These are phyloP conservation scores for Zygosaccharomyces gambellarensis DNA, from an alignment of 805 yeast genomes.

Conservation along the genomic window DNA sequence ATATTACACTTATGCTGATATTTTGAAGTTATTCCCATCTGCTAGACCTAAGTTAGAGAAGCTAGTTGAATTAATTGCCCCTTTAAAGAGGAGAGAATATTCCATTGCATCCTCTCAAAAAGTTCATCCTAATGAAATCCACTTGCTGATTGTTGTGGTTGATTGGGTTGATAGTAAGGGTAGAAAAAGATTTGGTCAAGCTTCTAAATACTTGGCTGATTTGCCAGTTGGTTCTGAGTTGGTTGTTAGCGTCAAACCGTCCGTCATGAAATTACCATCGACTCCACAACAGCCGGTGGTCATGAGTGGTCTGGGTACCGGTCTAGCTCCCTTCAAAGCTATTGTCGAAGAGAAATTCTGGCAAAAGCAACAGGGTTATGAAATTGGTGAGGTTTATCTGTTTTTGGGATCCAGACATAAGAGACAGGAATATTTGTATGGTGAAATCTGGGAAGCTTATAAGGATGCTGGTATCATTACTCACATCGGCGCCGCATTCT, in stretches of 20 bases:
- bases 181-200: constrained; percentile 85
- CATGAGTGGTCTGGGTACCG: constrained; percentile 97
- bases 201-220: constrained; percentile 85
- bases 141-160: constrained; percentile 87
- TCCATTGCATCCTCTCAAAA: constrained; percentile 96
- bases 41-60: constrained; percentile 74
- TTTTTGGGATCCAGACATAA: constrained; percentile 93
- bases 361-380: constrained; percentile 84
- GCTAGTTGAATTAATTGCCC: constrained; percentile 68
- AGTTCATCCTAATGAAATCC: constrained; percentile 86
- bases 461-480: constrained; percentile 88
- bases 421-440: constrained; percentile 91
- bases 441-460: constrained; percentile 97
- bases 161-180: constrained; percentile 91
- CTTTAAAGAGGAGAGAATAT: constrained; percentile 93
- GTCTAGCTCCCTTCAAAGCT: constrained; percentile 97
- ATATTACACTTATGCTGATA: constrained; percentile 73
- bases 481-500: constrained; percentile 95
- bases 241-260: constrained; percentile 92
- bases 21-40: constrained; percentile 70
- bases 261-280: constrained; percentile 94
- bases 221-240: constrained; percentile 75
- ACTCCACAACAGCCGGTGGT: constrained; percentile 82
- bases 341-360: constrained; percentile 91
- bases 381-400: constrained; percentile 82